Percentiles rank a stretch among this genome's conserved stretches.
phyloP scores from a whole-genome alignment of 2,329 filamentous ascomycete species.

The Stagonosporopsis cucurbitacearum region DNA sequence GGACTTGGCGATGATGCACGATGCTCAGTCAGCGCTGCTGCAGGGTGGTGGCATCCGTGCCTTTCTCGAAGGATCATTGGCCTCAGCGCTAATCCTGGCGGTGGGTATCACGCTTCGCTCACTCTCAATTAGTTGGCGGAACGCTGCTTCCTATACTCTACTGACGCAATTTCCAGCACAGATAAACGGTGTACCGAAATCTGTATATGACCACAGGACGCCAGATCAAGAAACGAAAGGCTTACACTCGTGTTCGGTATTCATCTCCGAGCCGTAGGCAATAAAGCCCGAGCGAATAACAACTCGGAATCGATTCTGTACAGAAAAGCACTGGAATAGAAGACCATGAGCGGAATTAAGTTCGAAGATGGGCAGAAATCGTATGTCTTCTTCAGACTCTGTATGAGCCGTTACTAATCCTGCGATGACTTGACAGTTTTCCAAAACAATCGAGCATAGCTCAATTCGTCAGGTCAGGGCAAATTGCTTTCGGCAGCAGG shows the following conservation, averaged over 20 bases:
- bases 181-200: background rate
- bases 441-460: conserved; percentile 1
- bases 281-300: background rate
- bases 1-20: background rate
- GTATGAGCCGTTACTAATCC: background rate
- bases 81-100: background rate
- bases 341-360: background rate
- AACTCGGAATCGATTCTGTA: background rate
- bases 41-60: background rate
- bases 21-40: conserved; percentile 2
- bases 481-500: conserved; percentile 1
- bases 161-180: background rate
- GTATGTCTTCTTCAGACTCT: background rate
- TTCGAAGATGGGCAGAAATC: background rate
- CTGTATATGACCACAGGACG: background rate
- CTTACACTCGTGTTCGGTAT: conserved; percentile 1
- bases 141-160: background rate
- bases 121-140: background rate
- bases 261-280: background rate
- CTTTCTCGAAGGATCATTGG: background rate
- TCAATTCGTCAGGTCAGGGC: conserved; percentile 6
- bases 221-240: background rate
- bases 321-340: background rate
- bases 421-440: background rate
- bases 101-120: background rate